Base-by-base conservation (phyloP, 1,284 basidiomycete species). In the Xanthoconium separans region DNA sequence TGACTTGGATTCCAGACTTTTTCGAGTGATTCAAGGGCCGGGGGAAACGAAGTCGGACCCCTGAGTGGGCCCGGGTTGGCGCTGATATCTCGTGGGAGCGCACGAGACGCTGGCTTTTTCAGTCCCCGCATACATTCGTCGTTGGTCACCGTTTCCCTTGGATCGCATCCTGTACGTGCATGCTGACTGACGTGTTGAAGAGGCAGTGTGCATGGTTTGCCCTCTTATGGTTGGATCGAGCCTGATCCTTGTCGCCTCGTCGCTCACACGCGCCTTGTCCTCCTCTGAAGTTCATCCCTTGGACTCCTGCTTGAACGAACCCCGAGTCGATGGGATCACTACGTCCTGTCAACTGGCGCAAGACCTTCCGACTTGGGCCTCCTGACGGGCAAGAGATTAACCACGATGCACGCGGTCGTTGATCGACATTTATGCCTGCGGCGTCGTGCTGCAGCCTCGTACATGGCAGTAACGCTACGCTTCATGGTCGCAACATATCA, bases 1-100 rank as follows among this genome's bases (percentile, higher is more conserved):
- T 69, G 61, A 58, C 55, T 61, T 40, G 50, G 66, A 68, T 65
- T 66, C 66, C 65, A 64, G 59, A 62, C 66, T 66, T 61, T 42
- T 53, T 64, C 54, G 66, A 64, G 61, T 68, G 65, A 65, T 57
- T 62, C 47, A 50, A 67, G 51, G 61, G 52, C 42, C 22, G 12
- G 51, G 55, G 58, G 58, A 59, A 57, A 49, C 51, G 53, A 54
- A 36, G 48, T 68, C 65, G 66, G 66, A 64, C 66, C 66, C 66
- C 63, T 65, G n/a, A 68, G 66, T 69, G 63, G 66, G 22, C 22
- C 22, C 22, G 4, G 22, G 63, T 61, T 57, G 58, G 47, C 58
- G 63, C 61, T 45, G 56, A 55, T 59, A 51, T 52, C 61, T 65
- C 66, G 64, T 69, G 64, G 65, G 66, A 64, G 63, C 55, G 47